These are phyloP conservation scores for Neurospora africana DNA, from an alignment of 495 filamentous ascomycete species.

Conservation along the genomic window DNA sequence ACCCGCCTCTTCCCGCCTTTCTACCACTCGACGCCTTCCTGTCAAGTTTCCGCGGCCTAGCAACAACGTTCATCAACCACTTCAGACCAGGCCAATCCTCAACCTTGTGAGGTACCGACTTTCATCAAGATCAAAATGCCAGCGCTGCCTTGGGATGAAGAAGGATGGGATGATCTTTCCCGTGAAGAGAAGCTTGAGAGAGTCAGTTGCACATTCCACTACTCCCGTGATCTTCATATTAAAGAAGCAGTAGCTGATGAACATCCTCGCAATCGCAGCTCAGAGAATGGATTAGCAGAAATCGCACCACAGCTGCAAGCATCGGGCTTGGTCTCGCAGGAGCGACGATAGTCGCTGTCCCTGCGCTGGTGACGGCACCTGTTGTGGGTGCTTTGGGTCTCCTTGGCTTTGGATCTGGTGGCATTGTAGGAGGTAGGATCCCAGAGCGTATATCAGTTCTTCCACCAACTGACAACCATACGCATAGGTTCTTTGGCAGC, in stretches of 20 bases:
- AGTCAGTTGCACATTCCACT: background rate
- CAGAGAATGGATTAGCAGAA: background rate
- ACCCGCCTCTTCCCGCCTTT: background rate
- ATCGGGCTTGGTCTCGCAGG: background rate
- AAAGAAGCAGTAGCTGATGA: background rate
- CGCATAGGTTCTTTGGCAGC: background rate
- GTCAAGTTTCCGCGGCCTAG: background rate
- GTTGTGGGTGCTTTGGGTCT: background rate
- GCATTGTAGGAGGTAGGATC: constrained; percentile 2
- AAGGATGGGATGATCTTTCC: background rate
- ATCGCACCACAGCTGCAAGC: background rate
- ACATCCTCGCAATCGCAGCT: background rate
- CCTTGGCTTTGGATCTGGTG: constrained; percentile 1
- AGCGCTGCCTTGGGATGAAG: background rate
- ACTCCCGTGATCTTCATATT: background rate
- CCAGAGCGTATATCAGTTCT: background rate
- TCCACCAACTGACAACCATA: background rate
- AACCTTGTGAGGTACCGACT: background rate
- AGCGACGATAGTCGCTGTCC: background rate
- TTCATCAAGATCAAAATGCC: background rate
- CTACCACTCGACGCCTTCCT: background rate
- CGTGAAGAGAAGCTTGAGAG: background rate
- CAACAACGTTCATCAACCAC: background rate
- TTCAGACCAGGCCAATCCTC: background rate
- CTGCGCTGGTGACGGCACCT: background rate